Evolutionary conservation across 257 asterid species (phyloP), one percentile per base, ranked within the genome.

Genomic region (Salvia miltiorrhiza): DNA sequence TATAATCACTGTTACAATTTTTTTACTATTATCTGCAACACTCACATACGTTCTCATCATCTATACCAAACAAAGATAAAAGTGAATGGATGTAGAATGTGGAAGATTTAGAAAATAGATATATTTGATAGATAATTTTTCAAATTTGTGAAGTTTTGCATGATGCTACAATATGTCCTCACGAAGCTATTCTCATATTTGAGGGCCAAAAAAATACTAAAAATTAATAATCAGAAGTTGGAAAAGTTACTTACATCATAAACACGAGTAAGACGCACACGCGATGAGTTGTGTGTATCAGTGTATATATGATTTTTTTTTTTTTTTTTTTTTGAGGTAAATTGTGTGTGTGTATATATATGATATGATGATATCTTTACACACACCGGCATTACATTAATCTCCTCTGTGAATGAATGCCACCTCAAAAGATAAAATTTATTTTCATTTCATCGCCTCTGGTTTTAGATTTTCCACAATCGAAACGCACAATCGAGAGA

Each of bases 391-490:
- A 62, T 62, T 62, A 62, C 53, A 62, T 62, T 62, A 62, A 62
- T 40, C 67, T 21, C 52, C 17, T 61, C 28, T 39, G 35, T 20
- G 32, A 63, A 14, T 20, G 32, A 63, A 24, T 53, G 55, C 55
- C 54, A 63, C 69, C 55, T 44, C 56, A 24, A 43, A 24, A 62
- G 56, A 24, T 41, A 43, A 63, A 35, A n/a, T n/a, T n/a, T n/a
- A n/a, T n/a, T 48, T 40, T 30, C 11, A 26, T 64, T 41, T 72
- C 57, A 72, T 16, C 67, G 14, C 67, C 35, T 72, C 49, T 40
- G 71, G 49, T 53, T 32, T 10, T 62, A 45, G 68, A 41, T 57
- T 69, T 62, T n/a, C 49, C 4, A 44, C 53, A 57, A 44, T 44
- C 28, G 35, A 6, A 52, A 55, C 5, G 60, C 70, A 32, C 63